Evolutionary conservation across 495 filamentous ascomycete genomes (phyloP).

Genomic region (Rhypophila decipiens): DNA sequence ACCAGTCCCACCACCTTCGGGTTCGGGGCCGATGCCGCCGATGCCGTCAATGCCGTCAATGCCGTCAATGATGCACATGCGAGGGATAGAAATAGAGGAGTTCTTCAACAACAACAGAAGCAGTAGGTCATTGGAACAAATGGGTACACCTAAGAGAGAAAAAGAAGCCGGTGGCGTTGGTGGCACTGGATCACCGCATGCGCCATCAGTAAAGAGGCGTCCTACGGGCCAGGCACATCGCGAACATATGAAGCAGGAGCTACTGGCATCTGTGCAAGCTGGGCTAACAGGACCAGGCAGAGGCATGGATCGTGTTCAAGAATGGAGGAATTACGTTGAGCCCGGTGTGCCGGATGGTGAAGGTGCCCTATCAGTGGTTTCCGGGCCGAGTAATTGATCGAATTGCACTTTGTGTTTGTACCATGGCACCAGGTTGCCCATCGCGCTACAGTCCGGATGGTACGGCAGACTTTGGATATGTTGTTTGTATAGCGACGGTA

Average conservation of each 20-base stretch:
- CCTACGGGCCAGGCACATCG: conserved; percentile 15
- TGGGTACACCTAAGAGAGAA: conserved; percentile 2
- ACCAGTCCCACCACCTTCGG: conserved; percentile 13
- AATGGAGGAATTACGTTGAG: conserved; percentile 44
- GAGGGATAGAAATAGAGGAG: conserved; percentile 18
- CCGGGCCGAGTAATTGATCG: background rate
- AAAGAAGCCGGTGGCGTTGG: conserved; percentile 5
- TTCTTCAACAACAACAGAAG: conserved; percentile 22
- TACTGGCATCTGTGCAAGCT: conserved; percentile 36
- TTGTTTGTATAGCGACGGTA: no score
- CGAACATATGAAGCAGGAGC: conserved; percentile 21
- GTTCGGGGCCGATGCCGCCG: conserved; percentile 3
- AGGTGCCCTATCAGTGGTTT: background rate
- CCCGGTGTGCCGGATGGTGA: conserved; percentile 24
- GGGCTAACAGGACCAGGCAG: conserved; percentile 38
- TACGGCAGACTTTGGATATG: no score
- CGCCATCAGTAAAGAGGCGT: conserved; percentile 20
- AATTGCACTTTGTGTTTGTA: no score
- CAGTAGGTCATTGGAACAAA: conserved; percentile 10
- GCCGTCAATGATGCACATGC: conserved; percentile 23
- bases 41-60: conserved; percentile 25
- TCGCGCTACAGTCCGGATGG: no score
- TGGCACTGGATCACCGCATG: conserved; percentile 16
- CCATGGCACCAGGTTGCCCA: no score
- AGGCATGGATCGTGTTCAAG: conserved; percentile 39